Conservation (phyloP, 2,329 filamentous ascomycete species). For the Exophiala viscosa region DNA sequence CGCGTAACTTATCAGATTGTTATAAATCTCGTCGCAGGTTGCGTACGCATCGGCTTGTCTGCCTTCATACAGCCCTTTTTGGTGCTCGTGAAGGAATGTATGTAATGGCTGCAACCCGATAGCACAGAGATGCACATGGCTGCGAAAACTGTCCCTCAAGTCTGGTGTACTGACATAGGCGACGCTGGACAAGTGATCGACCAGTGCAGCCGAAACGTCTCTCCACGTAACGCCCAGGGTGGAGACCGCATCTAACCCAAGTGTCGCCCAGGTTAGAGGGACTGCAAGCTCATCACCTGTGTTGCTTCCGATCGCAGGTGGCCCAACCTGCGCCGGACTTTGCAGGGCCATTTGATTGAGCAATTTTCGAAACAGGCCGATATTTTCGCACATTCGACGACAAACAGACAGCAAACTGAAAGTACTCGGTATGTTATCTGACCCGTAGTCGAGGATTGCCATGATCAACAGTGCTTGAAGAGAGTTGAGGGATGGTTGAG, state of each 20-base stretch:
- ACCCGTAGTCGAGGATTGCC: conserved; percentile 26
- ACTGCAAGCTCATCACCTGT: conserved; percentile 24
- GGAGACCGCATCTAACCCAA: conserved; percentile 23
- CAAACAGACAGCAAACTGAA: conserved; percentile 27
- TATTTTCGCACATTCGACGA: conserved; percentile 26
- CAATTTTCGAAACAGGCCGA: conserved; percentile 26
- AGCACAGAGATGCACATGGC: conserved; percentile 24
- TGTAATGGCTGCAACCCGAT: conserved; percentile 28
- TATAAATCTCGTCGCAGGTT: conserved; percentile 27
- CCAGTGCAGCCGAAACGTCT: conserved; percentile 26
- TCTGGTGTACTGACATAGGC: conserved; percentile 27
- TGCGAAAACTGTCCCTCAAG: conserved; percentile 25
- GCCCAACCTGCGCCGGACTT: conserved; percentile 25
- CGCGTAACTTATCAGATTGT: conserved; percentile 27
- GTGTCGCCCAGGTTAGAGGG: conserved; percentile 22
- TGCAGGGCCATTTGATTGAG: conserved; percentile 23
- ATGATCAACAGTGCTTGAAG: conserved; percentile 28
- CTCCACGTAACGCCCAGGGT: conserved; percentile 27
- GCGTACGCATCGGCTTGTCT: conserved; percentile 12
- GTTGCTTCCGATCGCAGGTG: conserved; percentile 22
- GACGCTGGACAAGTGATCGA: conserved; percentile 27
- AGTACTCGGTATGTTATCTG: conserved; percentile 27
- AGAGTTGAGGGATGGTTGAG: conserved; percentile 23
- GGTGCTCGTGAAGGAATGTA: conserved; percentile 23
- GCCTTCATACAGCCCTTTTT: conserved; percentile 16